Evolutionary conservation across 148 eudicot species (phyloP).

Genomic region (Talinum fruticosum): DNA sequence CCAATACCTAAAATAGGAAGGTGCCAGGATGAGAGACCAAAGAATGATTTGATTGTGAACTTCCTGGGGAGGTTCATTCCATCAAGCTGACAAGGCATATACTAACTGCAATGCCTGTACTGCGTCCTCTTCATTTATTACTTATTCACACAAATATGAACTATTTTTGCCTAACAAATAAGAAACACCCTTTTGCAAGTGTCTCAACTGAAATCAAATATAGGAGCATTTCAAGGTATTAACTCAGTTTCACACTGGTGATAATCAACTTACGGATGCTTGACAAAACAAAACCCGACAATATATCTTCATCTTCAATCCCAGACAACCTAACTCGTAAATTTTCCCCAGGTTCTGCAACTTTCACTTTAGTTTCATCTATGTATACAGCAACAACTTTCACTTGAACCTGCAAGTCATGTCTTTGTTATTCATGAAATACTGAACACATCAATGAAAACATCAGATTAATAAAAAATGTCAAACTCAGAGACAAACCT

Average conservation of each 20-base stretch:
- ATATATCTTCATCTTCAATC: constrained; percentile 83
- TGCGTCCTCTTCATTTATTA: too few species aligned
- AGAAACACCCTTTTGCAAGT: too few species aligned
- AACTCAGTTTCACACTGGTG: too few species aligned
- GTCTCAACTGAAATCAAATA: background rate
- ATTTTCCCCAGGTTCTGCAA: constrained; percentile 91
- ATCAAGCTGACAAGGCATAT: too few species aligned
- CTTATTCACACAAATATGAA: too few species aligned
- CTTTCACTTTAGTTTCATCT: constrained; percentile 74
- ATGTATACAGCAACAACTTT: constrained; percentile 65
- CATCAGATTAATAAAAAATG: background rate
- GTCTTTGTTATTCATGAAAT: background rate
- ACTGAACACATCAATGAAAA: background rate
- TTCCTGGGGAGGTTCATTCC: too few species aligned
- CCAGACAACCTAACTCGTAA: constrained; percentile 76
- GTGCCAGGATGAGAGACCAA: too few species aligned
- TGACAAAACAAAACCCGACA: constrained; percentile 70
- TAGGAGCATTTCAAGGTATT: background rate
- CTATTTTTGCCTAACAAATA: too few species aligned
- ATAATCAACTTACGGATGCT: constrained; percentile 50
- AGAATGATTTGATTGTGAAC: too few species aligned
- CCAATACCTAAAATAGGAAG: too few species aligned
- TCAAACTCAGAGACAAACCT: constrained; percentile 36
- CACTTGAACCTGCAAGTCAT: constrained; percentile 59
- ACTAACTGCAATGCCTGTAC: too few species aligned